phyloP scores from a whole-genome alignment of 441 rosid genomes.

The Pelargonium fulgidum region DNA sequence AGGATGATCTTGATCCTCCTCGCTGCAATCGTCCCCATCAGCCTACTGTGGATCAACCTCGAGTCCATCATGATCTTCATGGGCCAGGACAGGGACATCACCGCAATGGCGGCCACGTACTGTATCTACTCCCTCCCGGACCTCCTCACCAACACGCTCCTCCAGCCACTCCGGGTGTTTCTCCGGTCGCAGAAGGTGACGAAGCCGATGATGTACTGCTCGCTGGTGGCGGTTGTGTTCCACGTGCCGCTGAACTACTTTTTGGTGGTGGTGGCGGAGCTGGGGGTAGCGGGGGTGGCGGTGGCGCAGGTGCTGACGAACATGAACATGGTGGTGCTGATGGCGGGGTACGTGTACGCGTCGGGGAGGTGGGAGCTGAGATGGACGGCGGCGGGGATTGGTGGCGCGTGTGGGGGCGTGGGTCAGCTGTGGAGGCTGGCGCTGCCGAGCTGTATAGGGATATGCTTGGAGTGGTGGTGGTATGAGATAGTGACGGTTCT shows the following conservation, averaged over 20 bases:
- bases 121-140: slow-evolving; percentile 84
- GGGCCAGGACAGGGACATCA: slow-evolving; percentile 78
- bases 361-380: slow-evolving; percentile 46
- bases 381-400: slow-evolving; percentile 25
- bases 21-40: slow-evolving; percentile 66
- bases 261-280: slow-evolving; percentile 43
- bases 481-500: slow-evolving; percentile 83
- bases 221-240: slow-evolving; percentile 59
- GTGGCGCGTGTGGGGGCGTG: slow-evolving; percentile 47
- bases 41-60: slow-evolving; percentile 75
- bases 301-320: slow-evolving; percentile 85
- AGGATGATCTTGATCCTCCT: slow-evolving; percentile 79
- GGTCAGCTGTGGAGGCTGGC: slow-evolving; percentile 73
- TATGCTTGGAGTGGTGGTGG: slow-evolving; percentile 99
- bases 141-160: slow-evolving; percentile 68
- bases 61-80: slow-evolving; percentile 69
- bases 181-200: slow-evolving; percentile 75
- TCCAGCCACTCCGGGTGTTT: slow-evolving; percentile 78
- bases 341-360: slow-evolving; percentile 70
- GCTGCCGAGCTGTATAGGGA: slow-evolving; percentile 88
- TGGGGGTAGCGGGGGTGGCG: slow-evolving; percentile 93
- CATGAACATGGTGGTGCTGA: slow-evolving; percentile 61
- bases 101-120: slow-evolving; percentile 74
- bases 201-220: slow-evolving; percentile 92
- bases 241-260: slow-evolving; percentile 80